Evolutionary conservation across 2,329 filamentous ascomycete species (phyloP).

Genomic region (Claviceps spartinae): DNA sequence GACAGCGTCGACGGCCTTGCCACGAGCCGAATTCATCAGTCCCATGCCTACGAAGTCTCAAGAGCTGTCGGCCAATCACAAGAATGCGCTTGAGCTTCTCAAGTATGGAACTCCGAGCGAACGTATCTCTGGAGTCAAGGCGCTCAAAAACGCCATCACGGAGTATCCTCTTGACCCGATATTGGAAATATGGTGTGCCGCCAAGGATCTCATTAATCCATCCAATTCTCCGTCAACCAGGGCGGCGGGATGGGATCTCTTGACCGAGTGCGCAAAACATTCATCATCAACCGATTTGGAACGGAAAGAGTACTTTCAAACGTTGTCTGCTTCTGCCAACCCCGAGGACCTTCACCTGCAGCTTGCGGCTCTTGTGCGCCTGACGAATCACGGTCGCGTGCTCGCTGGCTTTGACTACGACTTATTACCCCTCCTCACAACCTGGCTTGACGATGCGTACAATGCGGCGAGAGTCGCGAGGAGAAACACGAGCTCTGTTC

Average conservation of each 20-base stretch:
- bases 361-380: constrained; percentile 46
- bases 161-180: constrained; percentile 47
- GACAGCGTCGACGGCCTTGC: constrained; percentile 22
- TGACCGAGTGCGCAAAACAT: constrained; percentile 53
- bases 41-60: constrained; percentile 24
- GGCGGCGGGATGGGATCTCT: constrained; percentile 49
- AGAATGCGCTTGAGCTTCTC: constrained; percentile 40
- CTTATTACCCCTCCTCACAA: constrained; percentile 46
- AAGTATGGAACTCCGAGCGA: constrained; percentile 38
- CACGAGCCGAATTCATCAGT: constrained; percentile 32
- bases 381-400: constrained; percentile 48
- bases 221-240: constrained; percentile 40
- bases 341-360: constrained; percentile 54
- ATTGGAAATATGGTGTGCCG: constrained; percentile 51
- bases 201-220: constrained; percentile 49
- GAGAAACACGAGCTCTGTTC: constrained; percentile 26
- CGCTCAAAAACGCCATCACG: constrained; percentile 40
- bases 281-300: constrained; percentile 50
- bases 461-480: constrained; percentile 37
- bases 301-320: constrained; percentile 51
- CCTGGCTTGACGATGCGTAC: constrained; percentile 46
- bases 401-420: constrained; percentile 56
- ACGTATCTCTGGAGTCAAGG: constrained; percentile 42
- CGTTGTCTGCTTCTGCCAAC: constrained; percentile 40
- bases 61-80: constrained; percentile 37